These are phyloP conservation scores for Eleusine indica DNA, from an alignment of 176 grass and related monocot species.

Conservation along the genomic window DNA sequence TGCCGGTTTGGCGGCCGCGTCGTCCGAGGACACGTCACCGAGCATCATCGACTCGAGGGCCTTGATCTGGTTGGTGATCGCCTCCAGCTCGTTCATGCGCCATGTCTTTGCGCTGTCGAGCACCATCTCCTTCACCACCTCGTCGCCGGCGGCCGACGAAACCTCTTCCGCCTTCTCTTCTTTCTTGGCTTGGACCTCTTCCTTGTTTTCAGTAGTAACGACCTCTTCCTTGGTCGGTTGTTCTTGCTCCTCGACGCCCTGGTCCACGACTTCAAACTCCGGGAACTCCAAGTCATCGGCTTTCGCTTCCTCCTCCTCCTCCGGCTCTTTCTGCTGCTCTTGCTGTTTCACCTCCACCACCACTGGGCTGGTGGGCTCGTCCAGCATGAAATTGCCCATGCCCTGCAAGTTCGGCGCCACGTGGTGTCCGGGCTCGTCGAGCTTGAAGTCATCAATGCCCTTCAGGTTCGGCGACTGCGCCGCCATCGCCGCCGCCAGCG, in stretches of 20 bases:
- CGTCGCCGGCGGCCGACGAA: conserved; percentile 41
- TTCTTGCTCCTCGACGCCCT: conserved; percentile 71
- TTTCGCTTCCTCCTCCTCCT: conserved; percentile 34
- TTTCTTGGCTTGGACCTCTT: neutral
- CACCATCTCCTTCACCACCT: conserved; percentile 95
- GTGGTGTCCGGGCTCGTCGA: conserved; percentile 58
- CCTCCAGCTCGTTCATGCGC: conserved; percentile 80
- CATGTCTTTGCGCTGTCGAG: conserved; percentile 62
- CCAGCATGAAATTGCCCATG: conserved; percentile 91
- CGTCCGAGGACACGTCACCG: conserved; percentile 22
- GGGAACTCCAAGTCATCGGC: conserved; percentile 72
- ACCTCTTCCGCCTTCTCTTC: conserved; percentile 31
- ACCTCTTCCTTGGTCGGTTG: conserved; percentile 39
- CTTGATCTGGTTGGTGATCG: conserved; percentile 90
- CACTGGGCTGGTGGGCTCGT: conserved; percentile 44
- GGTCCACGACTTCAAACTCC: conserved; percentile 88
- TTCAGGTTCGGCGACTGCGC: conserved; percentile 23
- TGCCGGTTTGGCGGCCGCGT: conserved; percentile 13
- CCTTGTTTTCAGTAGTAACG: neutral
- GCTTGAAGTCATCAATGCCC: conserved; percentile 88
- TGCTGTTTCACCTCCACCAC: conserved; percentile 35
- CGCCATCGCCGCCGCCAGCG: conserved; percentile 46
- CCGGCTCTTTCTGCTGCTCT: conserved; percentile 13
- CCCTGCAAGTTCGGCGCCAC: conserved; percentile 1
- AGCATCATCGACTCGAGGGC: conserved; percentile 86